phyloP scores from a whole-genome alignment of 2,329 filamentous ascomycete genomes.

The Fusarium verrucosum region DNA sequence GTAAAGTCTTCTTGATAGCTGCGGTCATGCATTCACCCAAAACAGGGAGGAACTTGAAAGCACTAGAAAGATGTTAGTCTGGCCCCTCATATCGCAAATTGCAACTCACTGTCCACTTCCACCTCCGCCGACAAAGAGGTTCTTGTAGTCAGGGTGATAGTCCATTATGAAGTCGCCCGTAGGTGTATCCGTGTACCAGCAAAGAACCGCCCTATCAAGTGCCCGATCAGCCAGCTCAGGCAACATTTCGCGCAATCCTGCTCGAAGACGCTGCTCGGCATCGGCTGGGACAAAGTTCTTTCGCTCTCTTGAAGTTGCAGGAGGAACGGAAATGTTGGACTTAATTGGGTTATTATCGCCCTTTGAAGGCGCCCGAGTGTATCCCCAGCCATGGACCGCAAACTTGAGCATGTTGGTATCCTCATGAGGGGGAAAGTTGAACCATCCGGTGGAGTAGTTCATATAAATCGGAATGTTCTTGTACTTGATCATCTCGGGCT shows the following conservation, averaged over 20 bases:
- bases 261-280: slow-evolving; percentile 21
- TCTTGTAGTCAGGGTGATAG: slow-evolving; percentile 35
- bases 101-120: slow-evolving; percentile 36
- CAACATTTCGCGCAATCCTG: slow-evolving; percentile 24
- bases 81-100: rapidly evolving
- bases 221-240: slow-evolving; percentile 30
- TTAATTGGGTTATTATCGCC: not conserved
- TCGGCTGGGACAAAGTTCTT: slow-evolving; percentile 28
- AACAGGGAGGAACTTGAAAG: slow-evolving; percentile 35
- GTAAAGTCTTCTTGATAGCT: slow-evolving; percentile 11
- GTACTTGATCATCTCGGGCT: slow-evolving; percentile 25
- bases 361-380: slow-evolving; percentile 10
- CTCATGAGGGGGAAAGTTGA: slow-evolving; percentile 36
- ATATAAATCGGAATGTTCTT: slow-evolving; percentile 31
- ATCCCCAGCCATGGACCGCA: slow-evolving; percentile 35
- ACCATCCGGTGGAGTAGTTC: slow-evolving; percentile 37
- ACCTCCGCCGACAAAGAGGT: slow-evolving; percentile 28
- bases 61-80: slow-evolving; percentile 4
- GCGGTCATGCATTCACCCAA: slow-evolving; percentile 20
- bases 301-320: slow-evolving; percentile 7
- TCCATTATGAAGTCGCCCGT: slow-evolving; percentile 39
- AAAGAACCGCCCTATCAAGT: slow-evolving; percentile 15
- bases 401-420: slow-evolving; percentile 34
- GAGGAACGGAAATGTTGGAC: slow-evolving; percentile 13
- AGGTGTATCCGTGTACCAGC: slow-evolving; percentile 38